A percentile compares a stretch with the other conserved stretches of the same genome.
Conservation (phyloP, 2,329 filamentous ascomycete genomes). For the Fusarium aywerte region DNA sequence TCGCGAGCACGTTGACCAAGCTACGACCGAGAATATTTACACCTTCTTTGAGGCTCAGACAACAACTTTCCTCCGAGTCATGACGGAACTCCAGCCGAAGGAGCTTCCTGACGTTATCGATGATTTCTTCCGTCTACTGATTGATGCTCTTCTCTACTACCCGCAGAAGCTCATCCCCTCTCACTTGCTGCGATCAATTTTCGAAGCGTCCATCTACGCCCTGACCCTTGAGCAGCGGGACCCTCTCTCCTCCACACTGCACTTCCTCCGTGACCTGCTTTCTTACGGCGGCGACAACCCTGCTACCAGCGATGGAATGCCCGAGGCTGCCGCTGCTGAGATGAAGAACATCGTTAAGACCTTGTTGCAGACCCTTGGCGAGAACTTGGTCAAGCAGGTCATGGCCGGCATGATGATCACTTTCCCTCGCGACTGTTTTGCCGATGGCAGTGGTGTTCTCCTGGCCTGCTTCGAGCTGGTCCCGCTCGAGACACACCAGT, state of each 20-base stretch:
- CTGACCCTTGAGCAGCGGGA: slow-evolving; percentile 91
- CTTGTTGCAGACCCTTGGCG: slow-evolving; percentile 76
- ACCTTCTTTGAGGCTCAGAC: slow-evolving; percentile 95
- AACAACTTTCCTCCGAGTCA: slow-evolving; percentile 85
- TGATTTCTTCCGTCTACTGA: slow-evolving; percentile 93
- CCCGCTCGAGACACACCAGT: slow-evolving; percentile 79
- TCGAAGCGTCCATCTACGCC: slow-evolving; percentile 87
- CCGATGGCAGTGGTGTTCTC: slow-evolving; percentile 92
- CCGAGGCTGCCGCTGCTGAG: slow-evolving; percentile 71
- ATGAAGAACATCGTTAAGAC: slow-evolving; percentile 78
- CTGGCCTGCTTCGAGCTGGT: slow-evolving; percentile 89
- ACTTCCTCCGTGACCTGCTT: slow-evolving; percentile 91
- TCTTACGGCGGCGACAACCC: slow-evolving; percentile 85
- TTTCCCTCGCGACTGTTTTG: slow-evolving; percentile 94
- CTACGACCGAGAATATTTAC: slow-evolving; percentile 89
- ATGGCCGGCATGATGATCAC: slow-evolving; percentile 99
- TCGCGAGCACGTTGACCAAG: slow-evolving; percentile 81
- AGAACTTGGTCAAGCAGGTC: slow-evolving; percentile 84
- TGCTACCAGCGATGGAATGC: slow-evolving; percentile 68
- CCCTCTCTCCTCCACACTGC: slow-evolving; percentile 88
- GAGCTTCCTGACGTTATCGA: slow-evolving; percentile 89
- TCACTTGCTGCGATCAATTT: slow-evolving; percentile 80
- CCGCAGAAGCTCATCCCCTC: slow-evolving; percentile 85
- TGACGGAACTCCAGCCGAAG: slow-evolving; percentile 80
- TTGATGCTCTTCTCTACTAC: slow-evolving; percentile 93